phyloP scores from a whole-genome alignment of 371 early-diverging fungal species.

The Mortierella sp. region DNA sequence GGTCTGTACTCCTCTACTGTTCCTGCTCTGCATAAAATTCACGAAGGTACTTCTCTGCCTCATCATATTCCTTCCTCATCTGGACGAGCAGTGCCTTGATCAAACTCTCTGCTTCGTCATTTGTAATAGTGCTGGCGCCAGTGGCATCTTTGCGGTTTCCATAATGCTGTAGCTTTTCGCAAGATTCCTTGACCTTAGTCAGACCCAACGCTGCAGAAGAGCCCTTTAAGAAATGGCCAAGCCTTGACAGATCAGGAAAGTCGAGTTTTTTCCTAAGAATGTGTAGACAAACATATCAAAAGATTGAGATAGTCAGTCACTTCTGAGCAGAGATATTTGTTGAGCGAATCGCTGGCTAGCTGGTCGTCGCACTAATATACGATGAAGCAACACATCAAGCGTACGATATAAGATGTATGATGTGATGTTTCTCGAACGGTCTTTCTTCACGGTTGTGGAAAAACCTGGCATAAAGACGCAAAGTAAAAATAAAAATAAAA shows the following conservation, averaged over 20 bases:
- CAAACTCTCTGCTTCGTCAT: conserved; percentile 73
- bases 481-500: conserved; percentile 7
- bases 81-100: conserved; percentile 70
- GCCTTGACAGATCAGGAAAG: conserved; percentile 75
- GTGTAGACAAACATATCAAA: not conserved
- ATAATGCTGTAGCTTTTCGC: conserved; percentile 89
- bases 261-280: conserved; percentile 73
- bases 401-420: too few relatives aligned
- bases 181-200: conserved; percentile 82
- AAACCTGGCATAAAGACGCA: not conserved
- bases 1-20: not conserved
- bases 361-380: not conserved
- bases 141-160: conserved; percentile 82
- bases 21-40: conserved; percentile 73
- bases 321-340: not conserved
- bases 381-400: not conserved
- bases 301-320: not conserved
- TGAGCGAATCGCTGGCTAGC: not conserved
- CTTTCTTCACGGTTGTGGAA: too few relatives aligned
- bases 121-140: conserved; percentile 63
- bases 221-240: conserved; percentile 95
- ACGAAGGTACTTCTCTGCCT: conserved; percentile 80
- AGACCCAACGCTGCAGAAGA: conserved; percentile 92
- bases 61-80: conserved; percentile 79
- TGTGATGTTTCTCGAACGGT: too few relatives aligned